Conservation (phyloP, 164 flowering plant genomes). For the Magnolia kwangsiensis region DNA sequence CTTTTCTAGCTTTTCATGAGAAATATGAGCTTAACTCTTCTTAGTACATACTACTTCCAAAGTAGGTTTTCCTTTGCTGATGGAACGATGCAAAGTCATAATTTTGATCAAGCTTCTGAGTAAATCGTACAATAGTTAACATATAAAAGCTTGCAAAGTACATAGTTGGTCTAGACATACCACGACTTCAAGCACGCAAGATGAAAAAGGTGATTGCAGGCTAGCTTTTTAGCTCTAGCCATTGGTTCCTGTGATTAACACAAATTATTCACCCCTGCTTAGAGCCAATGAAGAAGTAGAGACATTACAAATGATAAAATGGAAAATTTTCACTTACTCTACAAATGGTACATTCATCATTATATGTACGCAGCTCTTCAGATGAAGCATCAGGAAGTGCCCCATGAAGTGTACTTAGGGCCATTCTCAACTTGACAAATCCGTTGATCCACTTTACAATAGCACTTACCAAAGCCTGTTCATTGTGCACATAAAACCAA, state of each 20-base stretch:
- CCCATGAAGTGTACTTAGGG: slow-evolving; percentile 78
- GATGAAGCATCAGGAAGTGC: slow-evolving; percentile 95
- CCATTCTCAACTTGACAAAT: slow-evolving; percentile 62
- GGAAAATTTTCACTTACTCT: slow-evolving; percentile 50
- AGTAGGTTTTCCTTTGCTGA: no score
- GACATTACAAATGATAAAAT: not conserved
- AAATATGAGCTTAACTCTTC: no score
- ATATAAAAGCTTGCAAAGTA: not conserved
- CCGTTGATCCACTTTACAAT: slow-evolving; percentile 72
- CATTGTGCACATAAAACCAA: slow-evolving; percentile 5
- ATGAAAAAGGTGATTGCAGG: slow-evolving; percentile 95
- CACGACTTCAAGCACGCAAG: slow-evolving; percentile 97
- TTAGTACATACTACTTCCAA: no score
- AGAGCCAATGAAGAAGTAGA: not conserved
- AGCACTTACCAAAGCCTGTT: slow-evolving; percentile 83
- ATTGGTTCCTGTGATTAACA: slow-evolving; percentile 76
- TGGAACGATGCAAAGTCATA: no score
- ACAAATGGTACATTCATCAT: slow-evolving; percentile 97
- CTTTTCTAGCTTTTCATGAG: no score
- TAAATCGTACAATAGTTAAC: not conserved
- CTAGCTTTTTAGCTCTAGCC: slow-evolving; percentile 89
- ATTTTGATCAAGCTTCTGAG: not conserved
- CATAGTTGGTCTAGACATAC: slow-evolving; percentile 35
- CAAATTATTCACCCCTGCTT: not conserved
- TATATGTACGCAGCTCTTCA: slow-evolving; percentile 79